Conservation (phyloP, 768 basidiomycete genomes). For the Panaeolus papilionaceus region DNA sequence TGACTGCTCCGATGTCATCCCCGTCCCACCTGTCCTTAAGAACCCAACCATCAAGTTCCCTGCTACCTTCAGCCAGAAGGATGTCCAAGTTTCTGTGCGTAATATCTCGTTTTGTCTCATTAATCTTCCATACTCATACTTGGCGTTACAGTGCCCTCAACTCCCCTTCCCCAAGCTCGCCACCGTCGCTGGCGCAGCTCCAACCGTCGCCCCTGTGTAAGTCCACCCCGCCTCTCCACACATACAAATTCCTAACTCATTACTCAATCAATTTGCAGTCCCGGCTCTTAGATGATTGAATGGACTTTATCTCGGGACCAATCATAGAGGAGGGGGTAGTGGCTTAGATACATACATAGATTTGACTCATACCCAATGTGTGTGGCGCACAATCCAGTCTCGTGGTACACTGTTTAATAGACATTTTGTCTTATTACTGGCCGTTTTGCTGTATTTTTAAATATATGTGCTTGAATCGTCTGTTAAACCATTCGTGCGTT, state of each 20-base stretch:
- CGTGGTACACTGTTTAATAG: background rate
- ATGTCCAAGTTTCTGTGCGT: background rate
- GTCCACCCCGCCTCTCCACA: background rate
- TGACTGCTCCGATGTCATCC: conserved; percentile 44
- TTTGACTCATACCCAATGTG: background rate
- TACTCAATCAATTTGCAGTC: background rate
- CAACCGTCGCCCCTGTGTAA: background rate
- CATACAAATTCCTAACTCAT: background rate
- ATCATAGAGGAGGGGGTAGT: background rate
- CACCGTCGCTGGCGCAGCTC: background rate
- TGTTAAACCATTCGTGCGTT: background rate
- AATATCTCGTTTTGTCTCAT: too few species aligned
- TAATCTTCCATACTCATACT: background rate
- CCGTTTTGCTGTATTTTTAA: background rate
- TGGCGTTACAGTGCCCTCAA: background rate
- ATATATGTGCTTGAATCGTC: background rate
- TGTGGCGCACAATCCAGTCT: background rate
- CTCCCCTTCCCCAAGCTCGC: background rate
- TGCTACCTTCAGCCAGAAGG: conserved; percentile 5
- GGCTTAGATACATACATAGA: background rate
- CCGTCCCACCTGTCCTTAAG: background rate
- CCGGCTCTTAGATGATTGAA: background rate
- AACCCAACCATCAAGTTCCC: background rate
- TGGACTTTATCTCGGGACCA: background rate
- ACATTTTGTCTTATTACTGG: background rate